Conservation (phyloP, 768 basidiomycete genomes). For the Leccinum obscurum region DNA sequence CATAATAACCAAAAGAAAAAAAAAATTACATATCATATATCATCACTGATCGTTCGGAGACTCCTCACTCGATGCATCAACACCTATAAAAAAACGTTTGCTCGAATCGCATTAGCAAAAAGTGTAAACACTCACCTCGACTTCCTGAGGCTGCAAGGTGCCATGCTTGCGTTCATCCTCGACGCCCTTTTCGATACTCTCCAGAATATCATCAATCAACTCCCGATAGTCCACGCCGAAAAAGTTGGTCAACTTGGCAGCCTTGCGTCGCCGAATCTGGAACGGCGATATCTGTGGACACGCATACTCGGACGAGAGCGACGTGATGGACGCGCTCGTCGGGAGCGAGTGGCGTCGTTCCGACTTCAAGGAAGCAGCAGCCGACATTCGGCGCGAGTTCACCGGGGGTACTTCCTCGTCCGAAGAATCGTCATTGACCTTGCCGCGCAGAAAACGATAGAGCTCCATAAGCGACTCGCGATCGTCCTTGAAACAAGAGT, state of each 20-base stretch:
- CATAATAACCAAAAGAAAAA: slow-evolving; percentile 13
- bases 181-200: slow-evolving; percentile 76
- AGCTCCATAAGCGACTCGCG: slow-evolving; percentile 70
- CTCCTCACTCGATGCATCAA: slow-evolving; percentile 39
- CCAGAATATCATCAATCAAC: slow-evolving; percentile 72
- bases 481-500: slow-evolving; percentile 59
- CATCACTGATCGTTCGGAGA: slow-evolving; percentile 26
- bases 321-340: slow-evolving; percentile 57
- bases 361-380: slow-evolving; percentile 45
- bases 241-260: slow-evolving; percentile 84
- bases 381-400: slow-evolving; percentile 30
- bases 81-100: slow-evolving; percentile 39
- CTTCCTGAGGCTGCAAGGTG: slow-evolving; percentile 64
- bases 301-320: slow-evolving; percentile 53
- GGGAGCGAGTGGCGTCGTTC: slow-evolving; percentile 75
- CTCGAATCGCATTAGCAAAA: neutral
- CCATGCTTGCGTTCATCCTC: slow-evolving; percentile 68
- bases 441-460: slow-evolving; percentile 61
- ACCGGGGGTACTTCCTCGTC: slow-evolving; percentile 16
- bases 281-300: slow-evolving; percentile 47
- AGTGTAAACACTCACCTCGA: slow-evolving; percentile 53
- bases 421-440: slow-evolving; percentile 20
- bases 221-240: slow-evolving; percentile 86
- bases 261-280: slow-evolving; percentile 69
- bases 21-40: slow-evolving; percentile 7